Evolutionary conservation across 352 stramenopile genomes (phyloP), one percentile per base, ranked within the genome.

Genomic region (Peronospora farinosa): DNA sequence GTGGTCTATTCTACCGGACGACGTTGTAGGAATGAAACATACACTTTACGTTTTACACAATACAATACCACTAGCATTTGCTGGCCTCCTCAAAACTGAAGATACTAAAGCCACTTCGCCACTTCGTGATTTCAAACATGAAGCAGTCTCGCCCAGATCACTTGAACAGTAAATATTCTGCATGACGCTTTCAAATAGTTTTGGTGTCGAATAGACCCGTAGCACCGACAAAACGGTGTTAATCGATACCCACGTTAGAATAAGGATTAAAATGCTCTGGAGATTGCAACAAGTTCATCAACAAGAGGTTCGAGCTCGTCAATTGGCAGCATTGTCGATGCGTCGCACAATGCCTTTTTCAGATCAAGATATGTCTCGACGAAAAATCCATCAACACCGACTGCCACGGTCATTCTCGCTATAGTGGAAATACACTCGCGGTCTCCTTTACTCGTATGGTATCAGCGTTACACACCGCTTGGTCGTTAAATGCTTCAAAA

Each of bases 331-430:
- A 89, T 90, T 28, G 75, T 92, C 16, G 78, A 64, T 7, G 63
- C 68, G 28, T 93, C 83, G 39, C 78, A 89, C 6, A 87, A 63
- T 8, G 79, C 83, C 1, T 53, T 3, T 57, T 60, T 12, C 78
- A n/a, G 80, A 23, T 87, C 57, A n/a, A 83, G 80, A 39, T 93
- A 78, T n/a, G 83, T 93, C 62, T 94, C 84, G 42, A 95, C 74
- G 67, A 95, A 95, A 49, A 95, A 87, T 2, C 84, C 85, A 45
- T 94, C 72, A n/a, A 92, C 84, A 25, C 85, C 84, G 8, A 92
- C 82, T 7, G 84, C n/a, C 84, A 80, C 80, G 5, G 84, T 83
- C 73, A 92, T 84, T 40, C 78, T 73, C 6, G 84, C 81, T 43
- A 95, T 93, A 5, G 83, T 90, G 31, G 84, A 69, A 54, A 90